Base-by-base conservation (phyloP, 495 filamentous ascomycete species). In the Aspergillus coremiiformis region DNA sequence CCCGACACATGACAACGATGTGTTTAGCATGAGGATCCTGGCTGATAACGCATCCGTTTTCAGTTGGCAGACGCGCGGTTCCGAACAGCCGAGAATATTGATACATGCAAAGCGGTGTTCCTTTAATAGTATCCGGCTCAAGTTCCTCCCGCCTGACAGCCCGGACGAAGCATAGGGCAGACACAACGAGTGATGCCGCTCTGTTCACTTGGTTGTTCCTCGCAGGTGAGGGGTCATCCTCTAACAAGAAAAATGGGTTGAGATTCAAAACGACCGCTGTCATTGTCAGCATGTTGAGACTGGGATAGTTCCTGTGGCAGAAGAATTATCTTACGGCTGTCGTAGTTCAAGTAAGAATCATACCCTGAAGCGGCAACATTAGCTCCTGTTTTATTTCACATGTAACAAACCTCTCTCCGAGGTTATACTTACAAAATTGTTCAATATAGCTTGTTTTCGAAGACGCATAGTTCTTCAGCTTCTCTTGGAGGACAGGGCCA, bases 401-500 rank as follows among this genome's bases (percentile, higher is more conserved):
- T 24, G 9, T 14, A 11, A 22, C 24, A 26, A 27, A 19, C 26
- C 17, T 6, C 10, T 21, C 6, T 32, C 30, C 35, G 12, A n/a
- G 27, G 3, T n/a, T 24, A 37, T 26, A 80, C 91, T 53, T 82
- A 97, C 92, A 98, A 57, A 98, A 98, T 65, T 98, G 93, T 65
- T 98, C 93, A 54, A 98, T 97, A 64, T 94, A 98, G 66, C 94
- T 98, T 9, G 89, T 89, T 69, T 90, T 90, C 20, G 85, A 90
- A 5, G 78, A 79, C n/a, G 94, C 90, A 77, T 98, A 98, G 66
- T 86, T 86, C 76, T 89, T 93, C 44, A 98, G 69, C 67, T 83
- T 86, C 57, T 92, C 88, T 61, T 98, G 90, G 48, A 98, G 73
- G 37, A 85, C 80, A 0, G 85, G 88, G 0, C 93, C 93, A 59